Base-by-base conservation (phyloP, 2,329 filamentous ascomycete species). In the Rasamsonia emersonii region DNA sequence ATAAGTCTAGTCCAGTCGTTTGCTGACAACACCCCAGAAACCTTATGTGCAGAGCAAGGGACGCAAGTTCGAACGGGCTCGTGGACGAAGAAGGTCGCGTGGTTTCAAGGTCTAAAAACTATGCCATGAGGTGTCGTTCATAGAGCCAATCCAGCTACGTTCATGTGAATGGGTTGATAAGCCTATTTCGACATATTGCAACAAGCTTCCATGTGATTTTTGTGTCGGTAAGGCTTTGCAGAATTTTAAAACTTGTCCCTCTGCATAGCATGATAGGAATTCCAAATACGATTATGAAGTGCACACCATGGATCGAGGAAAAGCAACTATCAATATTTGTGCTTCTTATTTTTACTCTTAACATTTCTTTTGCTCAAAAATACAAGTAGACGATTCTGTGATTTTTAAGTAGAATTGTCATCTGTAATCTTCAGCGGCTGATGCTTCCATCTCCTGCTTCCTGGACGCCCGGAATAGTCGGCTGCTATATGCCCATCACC, bases 31-130 rank as follows among this genome's bases (percentile, higher is more conserved):
- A 10, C 9, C 24, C 40, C 50, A 91, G 89, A 96, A 95, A 79
- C 89, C 89, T 53, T 84, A 93, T 56, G 77, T 98, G 60, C 77
- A 86, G 70, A 93, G 86, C 76, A 98, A 98, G 84, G 93, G 93
- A 62, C 83, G 91, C 72, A 98, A 98, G 78, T 98, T 98, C 76
- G 93, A 98, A 82, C 78, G 79, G 61, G 91, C 88, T 61, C 88
- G 91, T 91, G 93, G 91, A 70, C 88, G 91, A 72, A 93, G 91
- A 82, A 77, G 86, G 67, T 96, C 88, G 59, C 79, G 84, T 62
- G 91, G 93, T 78, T 98, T 98, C 88, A 98, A 98, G 86, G 91
- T 98, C 65, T 98, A 94, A 85, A 41, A 25, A 36, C n/a, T n/a
- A n/a, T n/a, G 32, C 40, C 36, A 26, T 37, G 24, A 37, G 32